A percentile compares a stretch with the other conserved stretches of the same genome.
Conservation (phyloP, 2,329 filamentous ascomycete genomes). For the Capronia coronata region DNA sequence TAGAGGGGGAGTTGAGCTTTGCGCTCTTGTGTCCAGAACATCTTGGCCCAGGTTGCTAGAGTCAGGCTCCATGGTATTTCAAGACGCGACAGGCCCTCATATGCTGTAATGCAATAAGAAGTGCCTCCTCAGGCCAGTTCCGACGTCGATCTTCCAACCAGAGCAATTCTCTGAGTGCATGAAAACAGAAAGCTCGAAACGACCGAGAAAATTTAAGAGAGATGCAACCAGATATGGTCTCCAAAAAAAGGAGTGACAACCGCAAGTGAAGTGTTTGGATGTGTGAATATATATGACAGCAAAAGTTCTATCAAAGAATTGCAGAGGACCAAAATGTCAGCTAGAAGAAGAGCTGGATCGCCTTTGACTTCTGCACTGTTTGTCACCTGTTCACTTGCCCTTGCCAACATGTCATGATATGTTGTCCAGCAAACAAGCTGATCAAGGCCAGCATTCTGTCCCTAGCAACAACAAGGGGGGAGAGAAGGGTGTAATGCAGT, state of each 20-base stretch:
- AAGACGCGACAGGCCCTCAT: neutral
- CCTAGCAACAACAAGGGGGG: too few species aligned
- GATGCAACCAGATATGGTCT: neutral
- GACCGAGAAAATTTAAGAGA: neutral
- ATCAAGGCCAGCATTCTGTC: neutral
- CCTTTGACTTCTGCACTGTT: too few species aligned
- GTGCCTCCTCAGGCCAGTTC: neutral
- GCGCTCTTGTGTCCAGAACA: neutral
- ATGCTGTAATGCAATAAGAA: neutral
- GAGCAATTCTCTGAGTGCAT: too few species aligned
- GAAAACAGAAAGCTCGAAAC: neutral
- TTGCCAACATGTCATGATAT: too few species aligned
- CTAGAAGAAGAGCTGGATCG: too few species aligned
- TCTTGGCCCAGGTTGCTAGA: slow-evolving; percentile 7
- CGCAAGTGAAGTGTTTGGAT: neutral
- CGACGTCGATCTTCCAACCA: too few species aligned
- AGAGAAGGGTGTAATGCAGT: too few species aligned
- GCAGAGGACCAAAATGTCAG: too few species aligned
- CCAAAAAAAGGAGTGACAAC: neutral
- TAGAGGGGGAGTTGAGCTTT: slow-evolving; percentile 15
- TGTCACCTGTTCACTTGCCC: too few species aligned
- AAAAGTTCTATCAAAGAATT: too few species aligned
- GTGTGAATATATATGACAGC: too few species aligned
- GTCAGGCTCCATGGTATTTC: slow-evolving; percentile 20
- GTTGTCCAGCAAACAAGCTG: neutral